phyloP scores from a whole-genome alignment of 2,329 filamentous ascomycete species.

The Colletotrichum coccodes region DNA sequence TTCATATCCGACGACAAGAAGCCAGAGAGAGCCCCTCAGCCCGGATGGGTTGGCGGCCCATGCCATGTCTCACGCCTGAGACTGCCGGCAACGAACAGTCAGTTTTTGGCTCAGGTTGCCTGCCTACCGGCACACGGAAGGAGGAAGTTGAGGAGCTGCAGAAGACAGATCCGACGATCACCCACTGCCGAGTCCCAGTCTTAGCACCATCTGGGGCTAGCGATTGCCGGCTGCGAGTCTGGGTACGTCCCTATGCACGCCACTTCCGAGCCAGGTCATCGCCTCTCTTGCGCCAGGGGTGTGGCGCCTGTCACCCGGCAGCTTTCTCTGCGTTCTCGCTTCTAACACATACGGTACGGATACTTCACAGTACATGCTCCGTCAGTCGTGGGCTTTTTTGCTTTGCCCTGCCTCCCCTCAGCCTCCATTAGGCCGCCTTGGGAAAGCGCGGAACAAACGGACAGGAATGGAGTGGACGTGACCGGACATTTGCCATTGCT shows the following conservation, averaged over 20 bases:
- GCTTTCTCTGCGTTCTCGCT: background rate
- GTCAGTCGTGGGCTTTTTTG: background rate
- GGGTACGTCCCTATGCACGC: slow-evolving; percentile 1
- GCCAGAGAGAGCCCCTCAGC: background rate
- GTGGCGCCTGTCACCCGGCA: slow-evolving; percentile 13
- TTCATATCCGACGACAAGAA: background rate
- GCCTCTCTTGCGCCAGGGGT: slow-evolving; percentile 1
- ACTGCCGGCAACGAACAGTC: background rate
- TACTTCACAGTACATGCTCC: background rate
- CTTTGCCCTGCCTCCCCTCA: background rate
- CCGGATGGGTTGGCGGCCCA: background rate
- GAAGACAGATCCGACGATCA: slow-evolving; percentile 8
- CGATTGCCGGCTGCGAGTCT: slow-evolving; percentile 19
- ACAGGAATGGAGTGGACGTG: background rate
- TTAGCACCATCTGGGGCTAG: slow-evolving; percentile 11
- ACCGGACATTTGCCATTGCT: background rate
- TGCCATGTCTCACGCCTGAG: slow-evolving; percentile 4
- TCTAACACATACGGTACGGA: background rate
- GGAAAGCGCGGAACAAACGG: background rate
- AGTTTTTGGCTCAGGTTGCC: background rate
- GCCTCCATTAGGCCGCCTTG: background rate
- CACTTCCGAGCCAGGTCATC: slow-evolving; percentile 6
- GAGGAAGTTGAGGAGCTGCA: background rate
- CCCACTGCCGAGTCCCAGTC: slow-evolving; percentile 19
- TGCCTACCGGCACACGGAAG: background rate